These are phyloP conservation scores for Pholiota conissans DNA, from an alignment of 768 basidiomycete species.

Conservation along the genomic window DNA sequence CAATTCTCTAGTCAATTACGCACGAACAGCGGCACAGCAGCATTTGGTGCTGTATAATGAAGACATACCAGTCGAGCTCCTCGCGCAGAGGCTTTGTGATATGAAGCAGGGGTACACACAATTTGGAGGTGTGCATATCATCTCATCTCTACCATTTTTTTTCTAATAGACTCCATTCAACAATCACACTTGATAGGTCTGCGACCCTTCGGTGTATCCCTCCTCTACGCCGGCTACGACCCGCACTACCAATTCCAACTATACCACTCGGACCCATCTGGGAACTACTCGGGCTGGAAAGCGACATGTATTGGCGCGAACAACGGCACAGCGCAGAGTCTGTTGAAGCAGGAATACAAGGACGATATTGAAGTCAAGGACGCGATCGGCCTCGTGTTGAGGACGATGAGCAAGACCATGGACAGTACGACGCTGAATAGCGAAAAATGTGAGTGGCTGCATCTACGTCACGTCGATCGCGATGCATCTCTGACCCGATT, in stretches of 20 bases:
- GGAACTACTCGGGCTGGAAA: constrained; percentile 98
- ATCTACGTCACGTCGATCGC: constrained; percentile 4
- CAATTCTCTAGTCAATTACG: constrained; percentile 95
- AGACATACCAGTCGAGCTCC: constrained; percentile 95
- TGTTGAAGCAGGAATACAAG: constrained; percentile 98
- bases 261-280: constrained; percentile 97
- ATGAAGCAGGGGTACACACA: constrained; percentile 99
- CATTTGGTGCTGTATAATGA: constrained; percentile 93
- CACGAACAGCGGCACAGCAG: constrained; percentile 85
- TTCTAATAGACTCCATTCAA: not conserved
- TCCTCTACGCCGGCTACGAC: constrained; percentile 97
- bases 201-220: constrained; percentile 95
- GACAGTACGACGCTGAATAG: constrained; percentile 95
- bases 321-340: constrained; percentile 91
- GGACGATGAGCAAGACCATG: constrained; percentile 99
- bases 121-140: constrained; percentile 69
- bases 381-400: constrained; percentile 87
- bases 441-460: constrained; percentile 78
- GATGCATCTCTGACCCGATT: constrained; percentile 3
- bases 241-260: constrained; percentile 95
- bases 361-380: constrained; percentile 91
- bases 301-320: constrained; percentile 99
- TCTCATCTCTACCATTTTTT: not conserved
- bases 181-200: constrained; percentile 56
- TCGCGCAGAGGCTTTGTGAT: constrained; percentile 92